These are phyloP conservation scores for Cercospora berteroae DNA, from an alignment of 2,329 filamentous ascomycete genomes.

Conservation along the genomic window DNA sequence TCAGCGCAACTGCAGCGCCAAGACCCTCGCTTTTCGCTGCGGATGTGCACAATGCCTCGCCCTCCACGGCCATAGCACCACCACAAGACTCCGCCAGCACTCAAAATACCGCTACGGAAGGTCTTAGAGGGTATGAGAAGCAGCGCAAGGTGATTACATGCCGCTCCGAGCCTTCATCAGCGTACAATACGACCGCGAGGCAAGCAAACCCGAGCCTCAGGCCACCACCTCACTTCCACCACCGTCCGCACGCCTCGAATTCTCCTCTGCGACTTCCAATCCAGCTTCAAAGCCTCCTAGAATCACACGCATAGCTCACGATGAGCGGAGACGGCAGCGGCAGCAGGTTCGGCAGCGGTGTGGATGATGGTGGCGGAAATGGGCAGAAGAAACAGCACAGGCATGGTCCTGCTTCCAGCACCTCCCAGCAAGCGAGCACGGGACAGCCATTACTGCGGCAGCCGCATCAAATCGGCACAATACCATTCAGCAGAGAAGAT, in stretches of 20 bases:
- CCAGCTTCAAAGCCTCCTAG: not conserved
- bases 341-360: not conserved
- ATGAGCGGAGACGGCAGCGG: not conserved
- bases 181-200: not conserved
- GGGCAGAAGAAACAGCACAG: not conserved
- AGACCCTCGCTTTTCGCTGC: not conserved
- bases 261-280: not conserved
- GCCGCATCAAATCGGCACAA: not conserved
- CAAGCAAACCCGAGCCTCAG: not conserved
- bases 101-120: not conserved
- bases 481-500: not conserved
- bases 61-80: not conserved
- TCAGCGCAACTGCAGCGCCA: not conserved
- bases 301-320: not conserved
- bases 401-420: not conserved
- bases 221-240: not conserved
- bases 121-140: not conserved
- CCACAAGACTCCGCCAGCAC: not conserved
- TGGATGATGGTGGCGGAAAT: not conserved
- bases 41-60: not conserved
- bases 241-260: not conserved
- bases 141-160: not conserved
- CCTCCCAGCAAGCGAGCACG: not conserved
- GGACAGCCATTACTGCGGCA: not conserved
- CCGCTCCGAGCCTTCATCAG: not conserved